phyloP scores from a whole-genome alignment of 257 asterid genomes.

The Fraxinus excelsior region DNA sequence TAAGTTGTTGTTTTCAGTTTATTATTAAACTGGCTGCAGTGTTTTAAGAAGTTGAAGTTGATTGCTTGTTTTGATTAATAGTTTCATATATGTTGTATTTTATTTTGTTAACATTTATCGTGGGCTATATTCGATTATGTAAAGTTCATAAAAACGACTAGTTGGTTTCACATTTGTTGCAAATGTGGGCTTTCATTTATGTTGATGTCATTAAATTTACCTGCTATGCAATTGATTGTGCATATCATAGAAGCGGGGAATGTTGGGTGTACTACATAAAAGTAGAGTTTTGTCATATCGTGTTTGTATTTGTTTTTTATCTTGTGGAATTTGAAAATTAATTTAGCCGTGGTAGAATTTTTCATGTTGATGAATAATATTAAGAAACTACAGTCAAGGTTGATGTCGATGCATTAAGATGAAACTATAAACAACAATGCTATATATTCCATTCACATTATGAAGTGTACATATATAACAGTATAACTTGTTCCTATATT shows the following conservation, averaged over 20 bases:
- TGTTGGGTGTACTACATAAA: not conserved
- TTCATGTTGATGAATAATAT: too few relatives aligned
- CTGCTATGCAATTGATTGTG: not conserved
- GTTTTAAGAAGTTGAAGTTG: not conserved
- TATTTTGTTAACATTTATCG: not conserved
- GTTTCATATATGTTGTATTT: conserved; percentile 9
- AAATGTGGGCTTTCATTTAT: not conserved
- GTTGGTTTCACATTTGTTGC: not conserved
- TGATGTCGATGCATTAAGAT: not conserved
- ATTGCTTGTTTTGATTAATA: not conserved
- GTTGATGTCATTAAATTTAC: not conserved
- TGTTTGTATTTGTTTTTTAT: not conserved
- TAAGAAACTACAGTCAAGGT: not conserved
- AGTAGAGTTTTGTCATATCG: conserved; percentile 3
- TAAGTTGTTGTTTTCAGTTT: conserved; percentile 9
- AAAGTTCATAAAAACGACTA: too few relatives aligned
- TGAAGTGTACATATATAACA: conserved; percentile 7
- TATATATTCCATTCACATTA: not conserved
- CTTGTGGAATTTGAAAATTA: not conserved
- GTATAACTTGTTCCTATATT: conserved; percentile 1
- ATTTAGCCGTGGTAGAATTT: not conserved
- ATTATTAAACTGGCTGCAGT: not conserved
- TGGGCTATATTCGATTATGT: not conserved
- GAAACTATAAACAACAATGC: not conserved
- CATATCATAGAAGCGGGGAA: not conserved